These are phyloP conservation scores for Coemansia umbellata DNA, from an alignment of 192 early-diverging fungal species.

Conservation along the genomic window DNA sequence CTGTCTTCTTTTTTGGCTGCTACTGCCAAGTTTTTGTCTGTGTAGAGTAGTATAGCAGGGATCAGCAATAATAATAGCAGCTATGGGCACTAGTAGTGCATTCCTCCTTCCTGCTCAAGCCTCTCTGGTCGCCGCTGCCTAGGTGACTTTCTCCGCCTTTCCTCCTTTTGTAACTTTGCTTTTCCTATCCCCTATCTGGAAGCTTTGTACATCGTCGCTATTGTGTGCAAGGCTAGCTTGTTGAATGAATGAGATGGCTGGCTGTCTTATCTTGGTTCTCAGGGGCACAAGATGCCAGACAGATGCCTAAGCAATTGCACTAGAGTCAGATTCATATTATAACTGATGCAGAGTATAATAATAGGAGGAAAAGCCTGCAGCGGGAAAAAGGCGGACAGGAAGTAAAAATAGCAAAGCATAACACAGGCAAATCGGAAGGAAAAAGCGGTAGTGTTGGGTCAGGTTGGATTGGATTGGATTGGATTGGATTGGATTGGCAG, in stretches of 20 bases:
- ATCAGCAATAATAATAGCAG: constrained; percentile 5
- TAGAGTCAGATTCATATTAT: neutral
- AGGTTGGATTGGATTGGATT: too few species aligned
- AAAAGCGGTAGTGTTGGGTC: too few species aligned
- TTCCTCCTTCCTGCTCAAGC: neutral
- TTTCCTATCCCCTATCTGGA: too few species aligned
- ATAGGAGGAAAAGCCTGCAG: neutral
- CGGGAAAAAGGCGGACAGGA: neutral
- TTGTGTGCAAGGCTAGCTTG: too few species aligned
- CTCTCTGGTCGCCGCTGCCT: neutral
- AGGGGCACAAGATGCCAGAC: neutral
- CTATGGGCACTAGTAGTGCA: neutral
- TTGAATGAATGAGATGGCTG: too few species aligned
- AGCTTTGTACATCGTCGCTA: too few species aligned
- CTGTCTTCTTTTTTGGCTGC: too few species aligned
- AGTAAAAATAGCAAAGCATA: neutral
- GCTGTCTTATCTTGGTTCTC: neutral
- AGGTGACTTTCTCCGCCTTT: neutral
- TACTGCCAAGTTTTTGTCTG: constrained; percentile 1
- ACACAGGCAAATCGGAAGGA: neutral
- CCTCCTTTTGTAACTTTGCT: neutral
- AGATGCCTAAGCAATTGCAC: neutral
- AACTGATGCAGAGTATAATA: neutral
- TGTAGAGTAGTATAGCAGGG: constrained; percentile 3
- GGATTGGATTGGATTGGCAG: too few species aligned